phyloP scores from a whole-genome alignment of 2,329 filamentous ascomycete genomes.

The Talaromyces sp. region DNA sequence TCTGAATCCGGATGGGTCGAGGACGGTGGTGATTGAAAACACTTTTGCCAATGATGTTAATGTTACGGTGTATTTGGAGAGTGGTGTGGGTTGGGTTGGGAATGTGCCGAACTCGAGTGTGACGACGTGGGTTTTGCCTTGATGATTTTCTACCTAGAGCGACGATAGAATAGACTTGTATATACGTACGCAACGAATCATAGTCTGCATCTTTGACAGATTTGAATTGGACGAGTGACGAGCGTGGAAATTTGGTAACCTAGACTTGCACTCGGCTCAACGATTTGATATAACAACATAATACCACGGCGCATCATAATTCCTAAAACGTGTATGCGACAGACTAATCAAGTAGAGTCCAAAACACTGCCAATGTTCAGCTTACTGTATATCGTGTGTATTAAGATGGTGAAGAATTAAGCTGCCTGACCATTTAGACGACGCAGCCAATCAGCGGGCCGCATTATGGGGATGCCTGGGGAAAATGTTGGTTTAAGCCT shows the following conservation, averaged over 20 bases:
- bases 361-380: background rate
- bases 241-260: background rate
- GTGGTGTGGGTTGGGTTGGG: slow-evolving; percentile 12
- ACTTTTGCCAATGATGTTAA: slow-evolving; percentile 11
- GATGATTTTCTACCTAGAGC: background rate
- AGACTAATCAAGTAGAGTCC: background rate
- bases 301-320: background rate
- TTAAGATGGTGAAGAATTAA: background rate
- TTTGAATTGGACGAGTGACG: too few species aligned
- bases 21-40: slow-evolving; percentile 16
- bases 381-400: background rate
- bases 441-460: slow-evolving; percentile 3
- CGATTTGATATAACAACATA: background rate
- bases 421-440: slow-evolving; percentile 2
- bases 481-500: background rate
- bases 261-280: background rate
- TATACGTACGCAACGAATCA: background rate
- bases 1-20: slow-evolving; percentile 14
- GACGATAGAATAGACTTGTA: background rate
- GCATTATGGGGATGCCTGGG: slow-evolving; percentile 1
- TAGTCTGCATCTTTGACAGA: background rate
- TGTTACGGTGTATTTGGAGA: slow-evolving; percentile 9
- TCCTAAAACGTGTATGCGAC: background rate
- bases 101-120: slow-evolving; percentile 15
- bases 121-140: slow-evolving; percentile 17